phyloP scores from a whole-genome alignment of 2,329 filamentous ascomycete species.

The Colletotrichum sp. region DNA sequence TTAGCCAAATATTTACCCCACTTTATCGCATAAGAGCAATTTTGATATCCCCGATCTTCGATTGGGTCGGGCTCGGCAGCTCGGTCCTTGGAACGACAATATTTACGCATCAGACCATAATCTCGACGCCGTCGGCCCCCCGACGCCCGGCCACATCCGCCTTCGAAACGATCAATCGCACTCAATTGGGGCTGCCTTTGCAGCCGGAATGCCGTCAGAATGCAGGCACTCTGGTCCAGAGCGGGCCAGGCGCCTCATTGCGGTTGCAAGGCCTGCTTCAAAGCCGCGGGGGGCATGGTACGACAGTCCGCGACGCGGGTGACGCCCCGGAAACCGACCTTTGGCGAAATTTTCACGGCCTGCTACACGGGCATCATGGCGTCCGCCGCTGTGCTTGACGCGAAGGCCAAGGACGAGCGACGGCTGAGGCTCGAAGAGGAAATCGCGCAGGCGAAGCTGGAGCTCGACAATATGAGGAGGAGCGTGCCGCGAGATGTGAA shows the following conservation, averaged over 20 bases:
- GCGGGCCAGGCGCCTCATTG: slow-evolving; percentile 68
- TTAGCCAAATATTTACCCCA: background rate
- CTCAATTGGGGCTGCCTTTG: slow-evolving; percentile 9
- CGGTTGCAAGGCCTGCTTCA: slow-evolving; percentile 66
- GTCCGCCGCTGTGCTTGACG: slow-evolving; percentile 67
- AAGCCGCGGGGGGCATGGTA: slow-evolving; percentile 50
- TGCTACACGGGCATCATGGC: slow-evolving; percentile 73
- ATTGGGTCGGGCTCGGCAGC: background rate
- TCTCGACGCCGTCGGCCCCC: background rate
- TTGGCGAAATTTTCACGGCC: slow-evolving; percentile 65
- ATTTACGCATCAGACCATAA: slow-evolving; percentile 3
- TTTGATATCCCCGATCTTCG: background rate
- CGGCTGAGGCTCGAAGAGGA: slow-evolving; percentile 65
- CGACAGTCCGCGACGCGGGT: slow-evolving; percentile 56
- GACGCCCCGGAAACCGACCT: slow-evolving; percentile 52
- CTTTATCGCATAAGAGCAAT: background rate
- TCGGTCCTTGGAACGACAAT: background rate
- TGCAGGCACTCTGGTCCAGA: slow-evolving; percentile 74
- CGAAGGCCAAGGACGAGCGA: slow-evolving; percentile 60
- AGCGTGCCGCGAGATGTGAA: slow-evolving; percentile 21
- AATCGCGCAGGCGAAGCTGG: slow-evolving; percentile 59
- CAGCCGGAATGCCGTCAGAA: slow-evolving; percentile 46
- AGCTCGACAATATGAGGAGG: slow-evolving; percentile 44
- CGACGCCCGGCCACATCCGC: background rate
- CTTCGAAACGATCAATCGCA: slow-evolving; percentile 1